A percentile compares a stretch with the other conserved stretches of the same genome.
phyloP scores from a whole-genome alignment of 2,329 filamentous ascomycete genomes.

The Fusarium oligoseptatum region DNA sequence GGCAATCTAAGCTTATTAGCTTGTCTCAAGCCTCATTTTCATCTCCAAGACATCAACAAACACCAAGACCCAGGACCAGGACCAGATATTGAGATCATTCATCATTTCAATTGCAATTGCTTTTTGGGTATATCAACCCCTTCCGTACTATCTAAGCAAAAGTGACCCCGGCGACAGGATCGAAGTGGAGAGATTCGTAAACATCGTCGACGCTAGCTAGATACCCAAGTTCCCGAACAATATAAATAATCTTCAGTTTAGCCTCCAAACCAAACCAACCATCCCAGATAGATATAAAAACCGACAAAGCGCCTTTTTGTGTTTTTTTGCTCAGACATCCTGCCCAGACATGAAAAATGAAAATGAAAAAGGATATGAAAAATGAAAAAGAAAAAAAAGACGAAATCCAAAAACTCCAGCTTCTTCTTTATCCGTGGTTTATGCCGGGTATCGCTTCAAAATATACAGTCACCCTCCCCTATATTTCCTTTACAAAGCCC shows the following conservation, averaged over 20 bases:
- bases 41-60: background rate
- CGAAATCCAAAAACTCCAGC: conserved; percentile 7
- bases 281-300: conserved; percentile 2
- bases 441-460: conserved; percentile 24
- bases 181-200: conserved; percentile 21
- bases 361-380: background rate
- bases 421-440: conserved; percentile 7
- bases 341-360: background rate
- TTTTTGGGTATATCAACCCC: conserved; percentile 35
- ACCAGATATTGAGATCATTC: background rate
- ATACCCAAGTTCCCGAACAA: background rate
- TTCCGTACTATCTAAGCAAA: conserved; percentile 27
- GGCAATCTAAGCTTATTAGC: background rate
- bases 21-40: background rate
- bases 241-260: conserved; percentile 10
- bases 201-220: conserved; percentile 15
- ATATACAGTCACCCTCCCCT: conserved; percentile 16
- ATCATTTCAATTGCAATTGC: conserved; percentile 20
- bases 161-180: conserved; percentile 19
- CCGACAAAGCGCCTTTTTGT: conserved; percentile 23
- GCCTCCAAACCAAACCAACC: conserved; percentile 5
- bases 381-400: background rate
- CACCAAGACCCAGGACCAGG: too few species aligned
- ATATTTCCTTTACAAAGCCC: conserved; percentile 77
- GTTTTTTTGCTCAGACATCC: conserved; percentile 7